Conservation (phyloP, 164 flowering plant species). For the Magnolia sinica region DNA sequence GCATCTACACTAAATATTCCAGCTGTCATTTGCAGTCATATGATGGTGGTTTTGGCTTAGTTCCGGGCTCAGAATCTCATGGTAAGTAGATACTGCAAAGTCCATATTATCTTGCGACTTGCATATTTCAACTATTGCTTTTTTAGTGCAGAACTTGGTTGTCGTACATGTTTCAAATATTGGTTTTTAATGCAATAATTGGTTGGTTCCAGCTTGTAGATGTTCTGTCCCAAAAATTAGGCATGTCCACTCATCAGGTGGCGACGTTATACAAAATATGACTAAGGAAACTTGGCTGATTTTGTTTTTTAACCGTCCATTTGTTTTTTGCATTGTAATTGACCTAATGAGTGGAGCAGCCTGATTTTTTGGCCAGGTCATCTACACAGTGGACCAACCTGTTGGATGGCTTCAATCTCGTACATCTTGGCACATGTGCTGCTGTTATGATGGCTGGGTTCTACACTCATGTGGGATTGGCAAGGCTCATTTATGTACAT, state of each 20-base stretch:
- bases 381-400: too few species aligned
- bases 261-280: background rate
- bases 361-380: background rate
- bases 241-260: background rate
- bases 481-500: too few species aligned
- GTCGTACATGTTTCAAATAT: background rate
- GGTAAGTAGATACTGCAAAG: constrained; percentile 49
- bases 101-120: too few species aligned
- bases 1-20: background rate
- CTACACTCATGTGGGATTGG: too few species aligned
- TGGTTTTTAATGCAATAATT: background rate
- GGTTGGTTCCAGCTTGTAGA: background rate
- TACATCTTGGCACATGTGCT: background rate
- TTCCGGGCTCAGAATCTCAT: constrained; percentile 94
- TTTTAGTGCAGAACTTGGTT: background rate
- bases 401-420: background rate
- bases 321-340: background rate
- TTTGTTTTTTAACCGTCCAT: background rate
- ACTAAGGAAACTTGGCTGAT: background rate
- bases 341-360: background rate
- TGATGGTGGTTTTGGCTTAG: constrained; percentile 96
- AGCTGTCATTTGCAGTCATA: constrained; percentile 58
- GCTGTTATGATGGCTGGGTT: too few species aligned
- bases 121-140: background rate
- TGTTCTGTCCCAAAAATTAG: background rate